Evolutionary conservation across 179 eudicot species (phyloP).

Genomic region (Kewa caespitosa): DNA sequence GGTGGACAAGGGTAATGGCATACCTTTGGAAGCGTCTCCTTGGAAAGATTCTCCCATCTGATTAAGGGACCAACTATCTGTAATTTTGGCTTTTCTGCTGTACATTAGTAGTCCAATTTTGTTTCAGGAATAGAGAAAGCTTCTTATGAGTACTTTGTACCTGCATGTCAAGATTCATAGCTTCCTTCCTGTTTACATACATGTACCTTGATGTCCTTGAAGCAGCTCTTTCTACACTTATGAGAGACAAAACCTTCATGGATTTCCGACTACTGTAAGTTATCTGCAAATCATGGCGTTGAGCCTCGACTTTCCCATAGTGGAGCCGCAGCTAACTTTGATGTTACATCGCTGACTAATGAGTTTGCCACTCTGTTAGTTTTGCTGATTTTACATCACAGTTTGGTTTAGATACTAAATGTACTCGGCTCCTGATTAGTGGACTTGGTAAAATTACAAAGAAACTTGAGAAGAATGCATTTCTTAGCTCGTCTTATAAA

Average conservation of each 20-base stretch:
- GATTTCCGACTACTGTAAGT: too few relatives aligned
- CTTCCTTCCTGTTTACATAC: neutral
- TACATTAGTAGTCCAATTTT: constrained; percentile 10
- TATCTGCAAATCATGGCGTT: too few relatives aligned
- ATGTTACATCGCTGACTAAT: too few relatives aligned
- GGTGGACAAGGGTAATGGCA: constrained; percentile 17
- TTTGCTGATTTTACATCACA: too few relatives aligned
- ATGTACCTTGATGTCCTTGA: neutral
- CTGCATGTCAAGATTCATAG: constrained; percentile 10
- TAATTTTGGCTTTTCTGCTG: constrained; percentile 15
- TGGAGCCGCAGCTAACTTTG: too few relatives aligned
- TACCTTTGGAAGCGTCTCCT: constrained; percentile 18
- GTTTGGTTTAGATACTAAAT: too few relatives aligned
- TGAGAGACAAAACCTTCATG: neutral
- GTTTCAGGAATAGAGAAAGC: neutral
- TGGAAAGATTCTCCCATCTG: constrained; percentile 15
- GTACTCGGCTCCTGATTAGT: too few relatives aligned
- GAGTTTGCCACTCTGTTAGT: too few relatives aligned
- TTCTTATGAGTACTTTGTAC: neutral
- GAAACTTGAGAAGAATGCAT: too few relatives aligned
- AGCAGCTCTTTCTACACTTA: neutral
- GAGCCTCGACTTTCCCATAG: too few relatives aligned
- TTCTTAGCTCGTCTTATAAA: too few relatives aligned
- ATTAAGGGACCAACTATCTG: constrained; percentile 24
- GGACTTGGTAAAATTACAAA: too few relatives aligned